Conservation (phyloP, 2,329 filamentous ascomycete species). For the Calonectria hongkongensis region DNA sequence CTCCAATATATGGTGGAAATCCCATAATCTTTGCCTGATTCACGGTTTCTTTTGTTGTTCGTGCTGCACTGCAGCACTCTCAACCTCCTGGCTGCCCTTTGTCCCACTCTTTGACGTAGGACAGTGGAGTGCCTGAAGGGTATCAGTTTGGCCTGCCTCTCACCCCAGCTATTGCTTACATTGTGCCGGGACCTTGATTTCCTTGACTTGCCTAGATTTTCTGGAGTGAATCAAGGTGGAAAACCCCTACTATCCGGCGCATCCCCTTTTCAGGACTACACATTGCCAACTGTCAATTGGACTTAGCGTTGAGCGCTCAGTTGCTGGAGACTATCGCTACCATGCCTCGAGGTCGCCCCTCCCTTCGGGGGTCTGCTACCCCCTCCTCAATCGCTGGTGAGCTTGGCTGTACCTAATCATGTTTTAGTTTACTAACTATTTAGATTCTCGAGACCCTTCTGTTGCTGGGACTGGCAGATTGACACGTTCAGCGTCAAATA, state of each 20-base stretch:
- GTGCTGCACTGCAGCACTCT: conserved; percentile 36
- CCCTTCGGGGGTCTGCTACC: conserved; percentile 45
- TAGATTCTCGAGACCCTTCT: conserved; percentile 47
- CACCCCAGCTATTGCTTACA: background rate
- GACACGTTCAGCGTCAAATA: conserved; percentile 53
- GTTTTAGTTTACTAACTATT: conserved; percentile 27
- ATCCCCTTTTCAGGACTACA: background rate
- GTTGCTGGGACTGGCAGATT: conserved; percentile 47
- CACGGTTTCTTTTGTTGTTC: conserved; percentile 18
- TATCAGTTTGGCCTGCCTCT: conserved; percentile 39
- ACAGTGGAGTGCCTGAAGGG: conserved; percentile 41
- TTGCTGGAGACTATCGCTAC: conserved; percentile 23
- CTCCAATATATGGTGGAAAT: background rate
- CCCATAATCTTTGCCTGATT: conserved; percentile 20
- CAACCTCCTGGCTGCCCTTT: conserved; percentile 36
- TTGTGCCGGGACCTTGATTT: conserved; percentile 1
- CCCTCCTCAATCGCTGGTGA: conserved; percentile 42
- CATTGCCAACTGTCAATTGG: background rate
- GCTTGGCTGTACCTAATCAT: background rate
- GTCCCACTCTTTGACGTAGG: conserved; percentile 40
- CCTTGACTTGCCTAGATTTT: background rate
- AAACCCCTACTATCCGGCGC: background rate
- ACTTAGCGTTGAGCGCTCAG: background rate
- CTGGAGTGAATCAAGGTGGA: background rate
- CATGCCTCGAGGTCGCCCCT: conserved; percentile 58